Evolutionary conservation across 352 stramenopile genomes (phyloP).

Genomic region (Blastocystis sp.): DNA sequence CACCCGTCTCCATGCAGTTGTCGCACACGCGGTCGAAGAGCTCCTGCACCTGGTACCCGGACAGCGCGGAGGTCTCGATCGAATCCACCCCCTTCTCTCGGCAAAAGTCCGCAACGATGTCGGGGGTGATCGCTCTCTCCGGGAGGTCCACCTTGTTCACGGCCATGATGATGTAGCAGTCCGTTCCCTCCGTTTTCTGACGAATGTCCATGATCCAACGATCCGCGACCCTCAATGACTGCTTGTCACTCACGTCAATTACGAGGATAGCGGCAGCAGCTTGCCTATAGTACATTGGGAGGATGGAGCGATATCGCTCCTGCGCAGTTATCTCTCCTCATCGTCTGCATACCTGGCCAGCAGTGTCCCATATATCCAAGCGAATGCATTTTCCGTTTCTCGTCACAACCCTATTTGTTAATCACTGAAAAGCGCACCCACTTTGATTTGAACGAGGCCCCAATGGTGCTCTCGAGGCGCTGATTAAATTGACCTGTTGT

Average conservation of each 20-base stretch:
- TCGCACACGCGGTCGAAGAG: conserved; percentile 53
- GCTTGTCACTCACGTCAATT: conserved; percentile 79
- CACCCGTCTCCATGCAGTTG: background rate
- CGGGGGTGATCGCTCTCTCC: background rate
- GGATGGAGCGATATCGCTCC: conserved; percentile 66
- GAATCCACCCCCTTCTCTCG: conserved; percentile 39
- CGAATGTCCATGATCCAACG: conserved; percentile 66
- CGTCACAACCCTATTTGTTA: background rate
- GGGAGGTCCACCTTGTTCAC: conserved; percentile 59
- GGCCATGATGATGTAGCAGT: conserved; percentile 67
- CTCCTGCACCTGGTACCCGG: conserved; percentile 50
- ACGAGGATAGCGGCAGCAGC: conserved; percentile 82
- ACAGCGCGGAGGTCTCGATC: conserved; percentile 49
- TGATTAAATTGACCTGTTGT: conserved; percentile 61
- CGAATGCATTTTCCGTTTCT: background rate
- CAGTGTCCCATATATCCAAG: conserved; percentile 68
- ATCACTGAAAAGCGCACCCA: background rate
- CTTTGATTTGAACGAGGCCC: conserved; percentile 65
- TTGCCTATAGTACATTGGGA: conserved; percentile 85
- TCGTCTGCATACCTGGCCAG: conserved; percentile 21
- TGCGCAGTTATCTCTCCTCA: background rate
- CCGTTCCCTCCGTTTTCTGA: conserved; percentile 34
- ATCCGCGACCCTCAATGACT: conserved; percentile 78
- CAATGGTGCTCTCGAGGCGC: conserved; percentile 52
- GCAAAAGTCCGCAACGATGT: conserved; percentile 24